phyloP scores from a whole-genome alignment of 805 yeast genomes.

The Citeromyces matritensis region DNA sequence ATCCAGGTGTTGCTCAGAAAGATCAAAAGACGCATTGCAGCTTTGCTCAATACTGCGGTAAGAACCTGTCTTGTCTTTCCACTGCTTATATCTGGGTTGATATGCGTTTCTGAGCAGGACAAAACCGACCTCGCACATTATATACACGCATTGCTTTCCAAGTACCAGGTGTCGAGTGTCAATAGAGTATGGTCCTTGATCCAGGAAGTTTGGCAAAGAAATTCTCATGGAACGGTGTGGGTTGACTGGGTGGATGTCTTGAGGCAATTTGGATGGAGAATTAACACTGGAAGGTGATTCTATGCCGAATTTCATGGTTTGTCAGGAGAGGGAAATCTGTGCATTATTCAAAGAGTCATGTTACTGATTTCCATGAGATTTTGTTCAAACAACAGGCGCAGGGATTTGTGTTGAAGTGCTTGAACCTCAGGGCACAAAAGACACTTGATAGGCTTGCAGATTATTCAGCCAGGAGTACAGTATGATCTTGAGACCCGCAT shows the following conservation, averaged over 20 bases:
- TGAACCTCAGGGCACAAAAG: too few relatives aligned
- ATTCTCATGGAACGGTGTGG: constrained; percentile 11
- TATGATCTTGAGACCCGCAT: too few relatives aligned
- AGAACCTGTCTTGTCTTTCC: constrained; percentile 10
- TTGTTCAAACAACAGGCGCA: too few relatives aligned
- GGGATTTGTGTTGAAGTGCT: too few relatives aligned
- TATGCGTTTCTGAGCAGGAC: constrained; percentile 9
- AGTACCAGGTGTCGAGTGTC: constrained; percentile 19
- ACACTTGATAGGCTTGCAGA: too few relatives aligned
- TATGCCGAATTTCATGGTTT: too few relatives aligned
- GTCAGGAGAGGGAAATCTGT: too few relatives aligned
- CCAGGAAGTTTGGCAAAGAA: constrained; percentile 20
- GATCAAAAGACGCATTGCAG: constrained; percentile 8
- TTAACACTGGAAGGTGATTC: constrained; percentile 2
- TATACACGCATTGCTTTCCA: constrained; percentile 11
- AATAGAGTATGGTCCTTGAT: constrained; percentile 19
- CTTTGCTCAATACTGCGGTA: too few relatives aligned
- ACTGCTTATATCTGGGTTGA: constrained; percentile 20
- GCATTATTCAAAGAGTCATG: too few relatives aligned
- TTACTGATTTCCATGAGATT: too few relatives aligned
- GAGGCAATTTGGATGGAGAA: constrained; percentile 22
- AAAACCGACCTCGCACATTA: constrained; percentile 10
- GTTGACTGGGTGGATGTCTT: constrained; percentile 28
- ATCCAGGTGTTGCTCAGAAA: constrained; percentile 2
- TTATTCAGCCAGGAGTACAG: too few relatives aligned